phyloP scores from a whole-genome alignment of 306 rosid genomes.

The Vachellia pachyceras region DNA sequence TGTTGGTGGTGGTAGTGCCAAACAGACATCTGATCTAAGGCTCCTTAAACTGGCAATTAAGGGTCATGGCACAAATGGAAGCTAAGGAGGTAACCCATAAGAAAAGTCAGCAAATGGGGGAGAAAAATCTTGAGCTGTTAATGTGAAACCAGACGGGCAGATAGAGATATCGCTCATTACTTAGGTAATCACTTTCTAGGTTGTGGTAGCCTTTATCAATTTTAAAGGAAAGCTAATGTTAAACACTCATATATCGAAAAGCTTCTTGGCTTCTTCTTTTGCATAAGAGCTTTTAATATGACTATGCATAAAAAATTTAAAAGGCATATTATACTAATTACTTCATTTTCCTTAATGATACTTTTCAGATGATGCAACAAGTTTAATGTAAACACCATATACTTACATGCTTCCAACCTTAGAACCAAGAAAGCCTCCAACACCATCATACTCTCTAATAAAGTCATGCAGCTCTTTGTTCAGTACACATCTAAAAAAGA shows the following conservation, averaged over 20 bases:
- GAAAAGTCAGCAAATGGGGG: not conserved
- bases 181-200: conserved; percentile 20
- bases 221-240: not conserved
- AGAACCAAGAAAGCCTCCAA: conserved; percentile 88
- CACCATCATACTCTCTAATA: conserved; percentile 70
- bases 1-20: not conserved
- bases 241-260: not conserved
- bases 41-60: conserved; percentile 25
- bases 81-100: not conserved
- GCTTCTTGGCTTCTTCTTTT: conserved; percentile 5
- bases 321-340: not conserved
- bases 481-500: conserved; percentile 73
- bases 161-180: conserved; percentile 5
- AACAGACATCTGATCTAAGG: not conserved
- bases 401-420: conserved; percentile 91
- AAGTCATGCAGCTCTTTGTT: conserved; percentile 88
- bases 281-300: not conserved
- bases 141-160: not conserved
- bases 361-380: not conserved
- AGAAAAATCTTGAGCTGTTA: not conserved
- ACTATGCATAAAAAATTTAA: conserved; percentile 2
- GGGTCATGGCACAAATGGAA: not conserved
- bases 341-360: not conserved
- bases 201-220: not conserved
- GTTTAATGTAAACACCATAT: conserved; percentile 9